A percentile compares a stretch with the other conserved stretches of the same genome.
Evolutionary conservation across 441 rosid species (phyloP).

Genomic region (Theobroma grandiflorum): DNA sequence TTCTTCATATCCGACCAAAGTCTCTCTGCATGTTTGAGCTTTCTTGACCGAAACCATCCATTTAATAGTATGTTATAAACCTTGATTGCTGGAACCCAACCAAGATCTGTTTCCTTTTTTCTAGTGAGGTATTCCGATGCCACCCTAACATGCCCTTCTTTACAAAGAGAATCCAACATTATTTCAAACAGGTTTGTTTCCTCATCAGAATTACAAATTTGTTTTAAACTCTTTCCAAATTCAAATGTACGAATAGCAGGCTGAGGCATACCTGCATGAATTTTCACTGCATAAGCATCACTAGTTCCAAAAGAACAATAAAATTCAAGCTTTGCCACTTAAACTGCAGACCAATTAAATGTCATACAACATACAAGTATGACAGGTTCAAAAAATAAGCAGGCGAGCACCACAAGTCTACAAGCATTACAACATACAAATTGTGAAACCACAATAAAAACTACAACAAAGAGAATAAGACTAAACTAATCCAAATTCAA

Average conservation of each 20-base stretch:
- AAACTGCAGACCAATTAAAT: neutral
- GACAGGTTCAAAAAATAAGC: neutral
- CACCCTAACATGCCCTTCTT: slow-evolving; percentile 73
- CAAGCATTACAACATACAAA: neutral
- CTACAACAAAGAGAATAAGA: neutral
- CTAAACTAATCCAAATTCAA: neutral
- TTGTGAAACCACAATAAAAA: neutral
- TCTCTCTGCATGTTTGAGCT: slow-evolving; percentile 71
- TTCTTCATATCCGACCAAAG: slow-evolving; percentile 73
- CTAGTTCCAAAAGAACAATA: slow-evolving; percentile 1
- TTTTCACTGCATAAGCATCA: neutral
- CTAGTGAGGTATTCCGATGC: slow-evolving; percentile 58
- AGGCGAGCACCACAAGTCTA: slow-evolving; percentile 1
- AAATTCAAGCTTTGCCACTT: neutral
- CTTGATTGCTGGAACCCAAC: slow-evolving; percentile 65
- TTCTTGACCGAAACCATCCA: slow-evolving; percentile 82
- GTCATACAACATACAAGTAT: neutral
- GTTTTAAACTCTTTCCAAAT: slow-evolving; percentile 52
- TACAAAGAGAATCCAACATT: slow-evolving; percentile 84
- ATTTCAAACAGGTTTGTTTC: slow-evolving; percentile 59
- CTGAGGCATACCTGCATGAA: slow-evolving; percentile 61
- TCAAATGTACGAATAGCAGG: slow-evolving; percentile 73
- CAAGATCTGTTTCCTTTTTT: slow-evolving; percentile 39
- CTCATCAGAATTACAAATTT: slow-evolving; percentile 38
- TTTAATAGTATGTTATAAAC: slow-evolving; percentile 73